Percentiles rank a stretch among this genome's conserved stretches.
These are phyloP conservation scores for Protomyces lactucae-debilis DNA, from an alignment of 1,139 yeast species.

Conservation along the genomic window DNA sequence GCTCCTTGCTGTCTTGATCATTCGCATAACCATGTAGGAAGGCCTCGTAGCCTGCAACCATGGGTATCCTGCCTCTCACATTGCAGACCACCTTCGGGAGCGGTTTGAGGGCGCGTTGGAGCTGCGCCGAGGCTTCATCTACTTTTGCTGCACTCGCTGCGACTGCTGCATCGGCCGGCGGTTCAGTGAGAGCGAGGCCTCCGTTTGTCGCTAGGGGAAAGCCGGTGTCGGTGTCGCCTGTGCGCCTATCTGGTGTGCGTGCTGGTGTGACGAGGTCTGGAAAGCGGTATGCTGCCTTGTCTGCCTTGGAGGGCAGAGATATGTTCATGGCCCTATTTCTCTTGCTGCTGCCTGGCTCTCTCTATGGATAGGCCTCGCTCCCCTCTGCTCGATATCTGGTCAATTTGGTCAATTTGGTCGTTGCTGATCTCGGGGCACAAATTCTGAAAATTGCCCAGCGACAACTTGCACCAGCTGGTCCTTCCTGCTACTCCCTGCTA, in stretches of 20 bases:
- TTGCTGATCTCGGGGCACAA: too few relatives aligned
- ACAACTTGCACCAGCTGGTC: too few relatives aligned
- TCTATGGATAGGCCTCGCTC: too few relatives aligned
- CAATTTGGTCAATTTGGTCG: too few relatives aligned
- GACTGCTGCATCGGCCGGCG: not conserved
- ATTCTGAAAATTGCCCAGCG: too few relatives aligned
- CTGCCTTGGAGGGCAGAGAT: not conserved
- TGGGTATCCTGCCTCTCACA: constrained; percentile 89
- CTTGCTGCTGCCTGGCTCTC: too few relatives aligned
- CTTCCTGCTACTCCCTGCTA: too few relatives aligned
- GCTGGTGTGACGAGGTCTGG: constrained; percentile 24
- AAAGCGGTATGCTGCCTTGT: constrained; percentile 3
- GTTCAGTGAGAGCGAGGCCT: not conserved
- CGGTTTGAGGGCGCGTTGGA: constrained; percentile 17
- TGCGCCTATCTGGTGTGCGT: not conserved
- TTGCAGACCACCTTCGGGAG: constrained; percentile 79
- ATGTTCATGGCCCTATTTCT: not conserved
- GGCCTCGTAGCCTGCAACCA: constrained; percentile 89
- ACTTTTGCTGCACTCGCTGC: not conserved
- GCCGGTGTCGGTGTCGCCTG: not conserved
- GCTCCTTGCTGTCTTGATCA: constrained; percentile 84
- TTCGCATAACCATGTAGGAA: constrained; percentile 85
- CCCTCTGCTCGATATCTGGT: too few relatives aligned
- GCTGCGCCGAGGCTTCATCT: constrained; percentile 9
- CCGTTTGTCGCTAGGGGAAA: constrained; percentile 4